Evolutionary conservation across 768 basidiomycete genomes (phyloP), one percentile per base, ranked within the genome.

Genomic region (Russula sp.): DNA sequence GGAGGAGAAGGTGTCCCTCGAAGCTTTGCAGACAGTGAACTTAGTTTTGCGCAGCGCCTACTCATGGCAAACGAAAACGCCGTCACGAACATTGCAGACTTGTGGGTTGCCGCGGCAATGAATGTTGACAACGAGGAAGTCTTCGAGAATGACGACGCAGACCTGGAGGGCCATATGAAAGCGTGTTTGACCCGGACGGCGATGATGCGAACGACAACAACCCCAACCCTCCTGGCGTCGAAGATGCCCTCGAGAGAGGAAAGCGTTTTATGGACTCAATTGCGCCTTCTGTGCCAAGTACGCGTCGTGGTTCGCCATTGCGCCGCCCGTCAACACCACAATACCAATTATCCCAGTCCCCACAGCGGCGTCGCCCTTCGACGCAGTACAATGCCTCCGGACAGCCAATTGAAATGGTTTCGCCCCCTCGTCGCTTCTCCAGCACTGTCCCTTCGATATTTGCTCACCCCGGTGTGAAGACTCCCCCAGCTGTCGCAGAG

Each of bases 71-170:
- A 97, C 75, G 94, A 97, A 75, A 90, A 93, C 69, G 89, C 92
- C 14, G 94, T 94, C 5, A 95, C 92, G 62, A 93, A 89, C 69
- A 91, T 99, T 71, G 92, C 94, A 26, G 96, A 98, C 75, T 79
- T 99, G 24, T 99, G 97, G 97, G 92, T 98, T 57, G 93, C 94
- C 5, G 90, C 95, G 22, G 97, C 96, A 7, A 92, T 96, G 78
- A 97, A 96, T 64, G 92, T 88, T 34, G 94, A 96, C 72, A 89
- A 90, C 69, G 93, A 94, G 67, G 87, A 94, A 62, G 86, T 87
- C 3, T 90, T 89, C 64, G 78, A 80, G 64, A 75, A 76, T 20
- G 81, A 79, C 11, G 70, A 74, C 61, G 68, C 68, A 26, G 84
- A 86, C 69, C 78, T 57, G 16, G 72, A 73, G n/a, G 70, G 63